Conservation (phyloP, 371 early-diverging fungal genomes). For the Saksenaea vasiformis region DNA sequence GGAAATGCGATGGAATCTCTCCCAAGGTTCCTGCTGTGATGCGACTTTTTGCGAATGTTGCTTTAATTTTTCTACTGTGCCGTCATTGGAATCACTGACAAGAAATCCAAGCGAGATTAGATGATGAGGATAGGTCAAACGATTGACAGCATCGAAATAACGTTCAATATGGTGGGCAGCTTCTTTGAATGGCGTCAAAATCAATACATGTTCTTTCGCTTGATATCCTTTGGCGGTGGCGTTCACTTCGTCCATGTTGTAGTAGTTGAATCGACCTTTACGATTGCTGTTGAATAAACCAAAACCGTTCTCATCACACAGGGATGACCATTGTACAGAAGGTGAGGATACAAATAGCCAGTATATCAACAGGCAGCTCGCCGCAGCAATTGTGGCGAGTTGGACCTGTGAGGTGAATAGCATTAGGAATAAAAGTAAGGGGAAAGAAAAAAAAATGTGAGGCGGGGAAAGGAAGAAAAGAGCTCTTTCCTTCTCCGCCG, state of each 20-base stretch:
- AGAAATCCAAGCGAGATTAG: constrained; percentile 70
- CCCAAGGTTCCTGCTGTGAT: constrained; percentile 19
- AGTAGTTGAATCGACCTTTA: constrained; percentile 20
- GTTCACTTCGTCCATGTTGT: constrained; percentile 33
- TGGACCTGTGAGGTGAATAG: constrained; percentile 27
- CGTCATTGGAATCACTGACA: constrained; percentile 53
- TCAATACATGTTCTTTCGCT: constrained; percentile 46
- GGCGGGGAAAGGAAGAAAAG: not conserved
- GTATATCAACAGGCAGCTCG: constrained; percentile 25
- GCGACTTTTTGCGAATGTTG: constrained; percentile 22
- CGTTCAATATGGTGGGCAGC: constrained; percentile 58
- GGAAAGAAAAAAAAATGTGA: constrained; percentile 7
- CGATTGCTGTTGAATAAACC: constrained; percentile 5
- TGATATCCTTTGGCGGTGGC: constrained; percentile 15
- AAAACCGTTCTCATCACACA: constrained; percentile 13
- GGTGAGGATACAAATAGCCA: constrained; percentile 20
- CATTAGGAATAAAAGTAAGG: constrained; percentile 18
- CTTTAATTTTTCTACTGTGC: constrained; percentile 42
- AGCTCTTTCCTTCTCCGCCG: not conserved
- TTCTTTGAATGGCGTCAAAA: constrained; percentile 71
- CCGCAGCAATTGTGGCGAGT: constrained; percentile 17
- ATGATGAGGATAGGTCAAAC: constrained; percentile 62
- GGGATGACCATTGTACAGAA: constrained; percentile 18
- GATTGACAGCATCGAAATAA: constrained; percentile 60
- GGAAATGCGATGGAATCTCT: constrained; percentile 51